These are phyloP conservation scores for Papiliotrema laurentii DNA, from an alignment of 1,284 basidiomycete genomes.

Conservation along the genomic window DNA sequence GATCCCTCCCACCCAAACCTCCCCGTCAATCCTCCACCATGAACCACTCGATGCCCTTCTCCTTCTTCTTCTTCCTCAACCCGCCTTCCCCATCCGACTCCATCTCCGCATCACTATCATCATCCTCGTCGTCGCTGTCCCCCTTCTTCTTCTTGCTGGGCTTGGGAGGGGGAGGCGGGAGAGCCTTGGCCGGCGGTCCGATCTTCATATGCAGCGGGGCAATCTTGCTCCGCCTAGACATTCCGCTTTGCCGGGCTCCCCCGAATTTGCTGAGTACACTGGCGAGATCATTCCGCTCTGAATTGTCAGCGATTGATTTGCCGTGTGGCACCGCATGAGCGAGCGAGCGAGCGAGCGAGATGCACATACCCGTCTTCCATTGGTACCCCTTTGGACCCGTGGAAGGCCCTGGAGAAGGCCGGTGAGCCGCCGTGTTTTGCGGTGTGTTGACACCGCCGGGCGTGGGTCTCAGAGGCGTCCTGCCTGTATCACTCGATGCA, in stretches of 20 bases:
- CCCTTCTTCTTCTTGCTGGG: conserved; percentile 36
- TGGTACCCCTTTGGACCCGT: conserved; percentile 21
- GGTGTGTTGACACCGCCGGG: conserved; percentile 7
- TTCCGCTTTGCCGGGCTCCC: conserved; percentile 34
- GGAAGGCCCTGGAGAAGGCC: conserved; percentile 22
- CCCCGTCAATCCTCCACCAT: conserved; percentile 44
- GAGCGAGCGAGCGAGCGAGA: background rate
- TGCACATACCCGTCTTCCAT: conserved; percentile 34
- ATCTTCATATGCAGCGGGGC: conserved; percentile 41
- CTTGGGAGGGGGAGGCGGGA: conserved; percentile 44
- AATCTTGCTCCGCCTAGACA: conserved; percentile 39
- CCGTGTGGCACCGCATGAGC: too few relatives aligned
- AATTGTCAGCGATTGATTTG: background rate
- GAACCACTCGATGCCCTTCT: conserved; percentile 38
- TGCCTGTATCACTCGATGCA: background rate
- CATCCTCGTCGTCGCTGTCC: conserved; percentile 38
- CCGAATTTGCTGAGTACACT: conserved; percentile 40
- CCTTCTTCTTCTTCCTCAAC: conserved; percentile 25
- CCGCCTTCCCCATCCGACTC: conserved; percentile 28
- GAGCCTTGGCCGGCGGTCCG: conserved; percentile 38
- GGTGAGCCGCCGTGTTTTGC: background rate
- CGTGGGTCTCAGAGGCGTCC: conserved; percentile 10
- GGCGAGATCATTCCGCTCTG: conserved; percentile 42
- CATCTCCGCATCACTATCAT: conserved; percentile 28
- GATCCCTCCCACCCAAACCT: too few relatives aligned